phyloP scores from a whole-genome alignment of 352 stramenopile genomes.

The Phytophthora cactorum region DNA sequence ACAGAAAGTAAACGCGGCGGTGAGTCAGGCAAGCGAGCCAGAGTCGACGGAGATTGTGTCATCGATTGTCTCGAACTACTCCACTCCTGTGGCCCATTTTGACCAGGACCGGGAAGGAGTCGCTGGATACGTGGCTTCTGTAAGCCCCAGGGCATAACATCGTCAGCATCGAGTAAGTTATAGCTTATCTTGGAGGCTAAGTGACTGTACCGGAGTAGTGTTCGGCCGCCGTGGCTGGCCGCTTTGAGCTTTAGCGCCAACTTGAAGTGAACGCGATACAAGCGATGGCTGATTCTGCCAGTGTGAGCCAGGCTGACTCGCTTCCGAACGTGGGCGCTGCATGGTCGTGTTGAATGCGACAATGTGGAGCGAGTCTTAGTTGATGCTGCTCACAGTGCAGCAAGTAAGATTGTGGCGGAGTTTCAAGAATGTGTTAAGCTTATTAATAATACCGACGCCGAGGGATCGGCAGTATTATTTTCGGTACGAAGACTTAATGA shows the following conservation, averaged over 20 bases:
- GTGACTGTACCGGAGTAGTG: conserved; percentile 39
- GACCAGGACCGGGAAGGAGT: conserved; percentile 36
- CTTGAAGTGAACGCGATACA: conserved; percentile 29
- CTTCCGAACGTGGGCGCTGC: conserved; percentile 29
- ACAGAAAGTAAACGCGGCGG: conserved; percentile 33
- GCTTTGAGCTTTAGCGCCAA: conserved; percentile 7
- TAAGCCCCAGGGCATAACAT: not conserved
- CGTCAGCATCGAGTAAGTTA: not conserved
- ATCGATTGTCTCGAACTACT: conserved; percentile 3
- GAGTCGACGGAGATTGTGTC: conserved; percentile 29
- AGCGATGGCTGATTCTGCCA: conserved; percentile 4
- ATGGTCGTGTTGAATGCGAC: conserved; percentile 8
- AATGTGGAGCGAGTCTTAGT: not conserved
- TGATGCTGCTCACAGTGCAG: no score
- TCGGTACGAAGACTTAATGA: no score
- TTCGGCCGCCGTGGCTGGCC: conserved; percentile 38
- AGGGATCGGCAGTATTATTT: no score
- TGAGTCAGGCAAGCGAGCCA: conserved; percentile 65
- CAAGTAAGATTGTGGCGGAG: no score
- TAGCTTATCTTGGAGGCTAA: not conserved
- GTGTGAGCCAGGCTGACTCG: not conserved
- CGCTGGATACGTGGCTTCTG: conserved; percentile 56
- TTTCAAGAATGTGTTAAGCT: no score
- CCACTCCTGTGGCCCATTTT: conserved; percentile 22
- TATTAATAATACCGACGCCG: no score